phyloP scores from a whole-genome alignment of 1,139 yeast genomes.

The Chernovozyma aurita region DNA sequence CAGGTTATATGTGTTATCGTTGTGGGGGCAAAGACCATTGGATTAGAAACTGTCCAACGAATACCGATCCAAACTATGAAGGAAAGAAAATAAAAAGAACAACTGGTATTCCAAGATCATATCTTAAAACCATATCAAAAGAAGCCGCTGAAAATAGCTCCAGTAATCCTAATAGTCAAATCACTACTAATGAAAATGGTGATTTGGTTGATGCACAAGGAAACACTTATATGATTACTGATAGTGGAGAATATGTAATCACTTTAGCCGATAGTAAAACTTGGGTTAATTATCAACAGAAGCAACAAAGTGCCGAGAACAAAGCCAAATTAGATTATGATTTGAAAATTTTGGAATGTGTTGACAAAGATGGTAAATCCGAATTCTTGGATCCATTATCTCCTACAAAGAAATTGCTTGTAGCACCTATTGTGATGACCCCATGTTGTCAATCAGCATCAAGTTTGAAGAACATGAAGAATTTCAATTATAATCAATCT shows the following conservation, averaged over 20 bases:
- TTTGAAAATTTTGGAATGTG: slow-evolving; percentile 26
- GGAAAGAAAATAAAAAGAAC: slow-evolving; percentile 88
- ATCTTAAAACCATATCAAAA: slow-evolving; percentile 68
- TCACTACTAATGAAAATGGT: slow-evolving; percentile 41
- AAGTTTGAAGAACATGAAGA: slow-evolving; percentile 50
- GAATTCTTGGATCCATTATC: slow-evolving; percentile 57
- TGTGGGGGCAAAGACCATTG: slow-evolving; percentile 97
- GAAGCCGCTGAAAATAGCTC: slow-evolving; percentile 56
- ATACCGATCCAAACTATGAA: slow-evolving; percentile 89
- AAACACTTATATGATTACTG: slow-evolving; percentile 78
- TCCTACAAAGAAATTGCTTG: slow-evolving; percentile 55
- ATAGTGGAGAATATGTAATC: slow-evolving; percentile 91
- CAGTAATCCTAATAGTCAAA: slow-evolving; percentile 42
- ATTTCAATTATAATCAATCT: slow-evolving; percentile 35
- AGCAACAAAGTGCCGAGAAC: slow-evolving; percentile 51
- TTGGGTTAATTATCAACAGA: slow-evolving; percentile 83
- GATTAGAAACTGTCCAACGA: slow-evolving; percentile 94
- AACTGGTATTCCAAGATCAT: slow-evolving; percentile 95
- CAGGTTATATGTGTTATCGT: slow-evolving; percentile 91
- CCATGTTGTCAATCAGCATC: slow-evolving; percentile 68
- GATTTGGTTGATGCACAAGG: slow-evolving; percentile 58
- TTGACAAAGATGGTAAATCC: slow-evolving; percentile 39
- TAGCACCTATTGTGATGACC: slow-evolving; percentile 70
- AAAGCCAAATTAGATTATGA: slow-evolving; percentile 43
- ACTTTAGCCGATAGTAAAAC: slow-evolving; percentile 92